These are phyloP conservation scores for Fusarium globosum DNA, from an alignment of 2,329 filamentous ascomycete species.

Conservation along the genomic window DNA sequence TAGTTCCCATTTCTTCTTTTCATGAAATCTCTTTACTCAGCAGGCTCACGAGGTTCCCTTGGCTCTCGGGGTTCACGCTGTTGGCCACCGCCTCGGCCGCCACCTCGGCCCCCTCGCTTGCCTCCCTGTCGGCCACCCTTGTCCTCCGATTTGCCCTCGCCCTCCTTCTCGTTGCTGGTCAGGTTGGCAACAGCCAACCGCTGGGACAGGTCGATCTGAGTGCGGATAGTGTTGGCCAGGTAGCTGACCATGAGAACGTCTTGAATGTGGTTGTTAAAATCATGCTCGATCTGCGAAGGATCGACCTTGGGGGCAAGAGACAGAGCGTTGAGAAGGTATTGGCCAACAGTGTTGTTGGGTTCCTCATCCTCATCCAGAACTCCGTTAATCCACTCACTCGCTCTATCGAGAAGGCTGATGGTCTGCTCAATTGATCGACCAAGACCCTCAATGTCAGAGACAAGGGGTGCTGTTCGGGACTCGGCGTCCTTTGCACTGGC, in stretches of 20 bases:
- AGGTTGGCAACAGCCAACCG: constrained; percentile 85
- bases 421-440: constrained; percentile 89
- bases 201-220: constrained; percentile 98
- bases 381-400: constrained; percentile 90
- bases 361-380: constrained; percentile 93
- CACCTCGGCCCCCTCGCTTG: constrained; percentile 63
- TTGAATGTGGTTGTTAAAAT: constrained; percentile 99
- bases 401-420: constrained; percentile 88
- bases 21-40: constrained; percentile 25
- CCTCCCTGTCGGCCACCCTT: constrained; percentile 61
- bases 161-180: constrained; percentile 60
- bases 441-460: constrained; percentile 90
- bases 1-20: constrained; percentile 33
- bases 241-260: constrained; percentile 98
- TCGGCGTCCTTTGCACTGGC: constrained; percentile 83
- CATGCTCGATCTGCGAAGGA: constrained; percentile 87
- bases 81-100: constrained; percentile 63
- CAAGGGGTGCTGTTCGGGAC: constrained; percentile 76
- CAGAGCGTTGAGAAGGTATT: constrained; percentile 94
- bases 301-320: constrained; percentile 96
- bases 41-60: constrained; percentile 59
- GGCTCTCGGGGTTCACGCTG: constrained; percentile 60
- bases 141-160: constrained; percentile 60
- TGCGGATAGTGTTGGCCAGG: constrained; percentile 97
- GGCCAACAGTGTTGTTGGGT: constrained; percentile 90